Base-by-base conservation (phyloP, 108 stramenopile species). In the Stephanodiscus minutulus region DNA sequence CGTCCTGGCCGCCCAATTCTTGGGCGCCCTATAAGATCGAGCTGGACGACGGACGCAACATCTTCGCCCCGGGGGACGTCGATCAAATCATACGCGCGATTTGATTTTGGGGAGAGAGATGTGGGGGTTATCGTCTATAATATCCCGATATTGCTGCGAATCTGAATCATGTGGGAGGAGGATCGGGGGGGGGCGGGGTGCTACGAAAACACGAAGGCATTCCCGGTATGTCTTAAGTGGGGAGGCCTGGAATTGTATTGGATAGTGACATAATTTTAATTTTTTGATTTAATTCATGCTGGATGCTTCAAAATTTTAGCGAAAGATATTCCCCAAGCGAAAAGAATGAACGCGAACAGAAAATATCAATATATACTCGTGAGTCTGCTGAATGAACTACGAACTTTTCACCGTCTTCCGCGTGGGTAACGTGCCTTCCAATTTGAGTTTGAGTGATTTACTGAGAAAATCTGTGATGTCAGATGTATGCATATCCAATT, bases 11-110 rank as follows among this genome's bases (percentile, higher is more conserved):
- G 29, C 77, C 78, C 31, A 89, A 87, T 67, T 78, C 82, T 22
- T 88, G 89, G 79, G 96, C 93, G n/a, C 96, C 96, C 1, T 97
- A 97, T 79, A 92, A 97, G 73, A 86, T 97, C 64, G 76, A 82
- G 59, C 74, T 96, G 57, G 91, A 93, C 53, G 93, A 96, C 82
- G 96, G 96, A 8, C 60, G 94, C 25, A 75, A 89, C 58, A 96
- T 97, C 66, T 97, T 95, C 84, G 96, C 94, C 41, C 94, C 94
- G 18, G 88, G 78, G 49, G 94, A 95, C 70, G 83, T 93, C 63
- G 88, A 90, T 71, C 85, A 87, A 66, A 82, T 95, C 33, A 95
- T 95, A 46, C 72, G 73, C 15, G 64, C 61, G 53, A 44, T 27
- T 0, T 56, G 7, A 56, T 56, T 56, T 25, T 56, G 27, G 24